Evolutionary conservation across 257 asterid species (phyloP).

Genomic region (Catharanthus roseus): DNA sequence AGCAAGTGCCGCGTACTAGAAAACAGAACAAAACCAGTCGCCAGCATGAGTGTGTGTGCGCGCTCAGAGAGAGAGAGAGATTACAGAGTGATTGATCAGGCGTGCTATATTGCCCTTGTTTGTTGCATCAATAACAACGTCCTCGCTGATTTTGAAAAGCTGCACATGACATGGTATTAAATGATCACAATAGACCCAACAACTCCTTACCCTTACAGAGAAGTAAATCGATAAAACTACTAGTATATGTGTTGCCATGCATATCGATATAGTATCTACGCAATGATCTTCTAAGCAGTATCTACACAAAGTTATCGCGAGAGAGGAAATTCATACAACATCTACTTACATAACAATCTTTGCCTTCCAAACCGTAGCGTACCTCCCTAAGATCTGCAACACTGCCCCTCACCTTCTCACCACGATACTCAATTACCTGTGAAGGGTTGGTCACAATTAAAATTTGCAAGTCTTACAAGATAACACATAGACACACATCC

Average conservation of each 20-base stretch:
- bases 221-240: not conserved
- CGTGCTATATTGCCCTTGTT: slow-evolving; percentile 93
- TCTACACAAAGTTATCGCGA: not conserved
- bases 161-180: slow-evolving; percentile 30
- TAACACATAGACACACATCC: not conserved
- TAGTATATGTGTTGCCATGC: not conserved
- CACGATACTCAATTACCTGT: slow-evolving; percentile 94
- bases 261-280: not conserved
- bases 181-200: not conserved
- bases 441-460: slow-evolving; percentile 19
- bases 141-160: slow-evolving; percentile 95
- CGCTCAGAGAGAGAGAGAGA: slow-evolving; percentile 18
- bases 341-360: slow-evolving; percentile 93
- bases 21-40: not conserved
- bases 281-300: not conserved
- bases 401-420: slow-evolving; percentile 83
- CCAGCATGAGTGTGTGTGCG: too few species aligned
- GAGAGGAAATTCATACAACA: slow-evolving; percentile 16
- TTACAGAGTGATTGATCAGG: slow-evolving; percentile 92
- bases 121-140: slow-evolving; percentile 90
- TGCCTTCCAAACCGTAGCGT: slow-evolving; percentile 62
- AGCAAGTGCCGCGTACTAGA: not conserved
- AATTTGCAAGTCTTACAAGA: slow-evolving; percentile 9
- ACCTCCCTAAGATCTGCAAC: slow-evolving; percentile 90
- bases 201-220: not conserved